Evolutionary conservation across 2,329 filamentous ascomycete genomes (phyloP).

Genomic region (Epichloe glyceriae): DNA sequence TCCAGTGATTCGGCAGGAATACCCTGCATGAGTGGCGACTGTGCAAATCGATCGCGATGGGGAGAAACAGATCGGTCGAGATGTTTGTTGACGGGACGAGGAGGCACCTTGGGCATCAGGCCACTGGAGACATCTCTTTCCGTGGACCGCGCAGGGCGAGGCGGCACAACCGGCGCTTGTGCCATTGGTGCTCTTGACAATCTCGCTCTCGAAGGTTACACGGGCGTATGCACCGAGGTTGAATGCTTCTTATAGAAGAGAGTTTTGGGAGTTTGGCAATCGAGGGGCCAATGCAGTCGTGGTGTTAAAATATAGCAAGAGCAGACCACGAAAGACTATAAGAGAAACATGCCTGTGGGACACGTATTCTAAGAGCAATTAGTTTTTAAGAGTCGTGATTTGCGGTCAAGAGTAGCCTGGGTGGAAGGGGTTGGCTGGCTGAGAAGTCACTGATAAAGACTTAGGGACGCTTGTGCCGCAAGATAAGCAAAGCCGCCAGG

Average conservation of each 20-base stretch:
- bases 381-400: background rate
- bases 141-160: slow-evolving; percentile 39
- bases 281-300: background rate
- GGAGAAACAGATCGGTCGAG: slow-evolving; percentile 67
- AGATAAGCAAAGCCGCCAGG: slow-evolving; percentile 5
- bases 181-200: slow-evolving; percentile 41
- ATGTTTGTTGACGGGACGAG: slow-evolving; percentile 59
- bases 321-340: background rate
- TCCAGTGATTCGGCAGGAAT: slow-evolving; percentile 33
- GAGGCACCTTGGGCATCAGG: slow-evolving; percentile 57
- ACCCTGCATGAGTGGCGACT: slow-evolving; percentile 71
- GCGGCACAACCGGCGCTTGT: slow-evolving; percentile 39
- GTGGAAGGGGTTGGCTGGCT: background rate
- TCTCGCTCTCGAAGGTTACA: slow-evolving; percentile 1
- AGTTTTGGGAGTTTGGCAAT: background rate
- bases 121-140: slow-evolving; percentile 28
- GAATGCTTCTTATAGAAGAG: background rate
- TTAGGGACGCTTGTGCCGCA: background rate
- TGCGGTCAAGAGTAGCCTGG: background rate
- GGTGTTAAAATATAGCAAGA: background rate
- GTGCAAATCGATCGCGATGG: slow-evolving; percentile 64
- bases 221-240: background rate
- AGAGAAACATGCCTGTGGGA: background rate
- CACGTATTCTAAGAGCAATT: background rate
- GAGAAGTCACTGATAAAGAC: slow-evolving; percentile 4